Evolutionary conservation across 768 basidiomycete species (phyloP).

Genomic region (Tricholoma sp.): DNA sequence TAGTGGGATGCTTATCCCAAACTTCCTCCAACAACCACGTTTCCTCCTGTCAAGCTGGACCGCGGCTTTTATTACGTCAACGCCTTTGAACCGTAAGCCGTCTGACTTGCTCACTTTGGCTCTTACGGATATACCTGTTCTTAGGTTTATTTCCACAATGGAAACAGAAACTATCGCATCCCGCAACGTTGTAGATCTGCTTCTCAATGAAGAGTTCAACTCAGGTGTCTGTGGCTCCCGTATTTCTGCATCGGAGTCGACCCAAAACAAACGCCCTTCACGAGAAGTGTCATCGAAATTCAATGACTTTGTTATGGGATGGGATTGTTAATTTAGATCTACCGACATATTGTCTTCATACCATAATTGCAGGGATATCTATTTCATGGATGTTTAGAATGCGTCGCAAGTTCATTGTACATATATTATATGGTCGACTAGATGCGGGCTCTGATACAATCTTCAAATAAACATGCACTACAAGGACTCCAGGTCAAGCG

Average conservation of each 20-base stretch:
- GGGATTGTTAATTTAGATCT: constrained; percentile 56
- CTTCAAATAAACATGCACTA: not conserved
- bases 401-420: no score
- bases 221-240: constrained; percentile 61
- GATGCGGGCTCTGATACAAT: no score
- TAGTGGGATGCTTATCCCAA: constrained; percentile 83
- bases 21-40: constrained; percentile 57
- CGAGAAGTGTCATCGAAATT: not conserved
- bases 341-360: not conserved
- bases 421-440: not conserved
- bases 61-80: constrained; percentile 87
- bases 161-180: constrained; percentile 86
- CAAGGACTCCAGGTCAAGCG: constrained; percentile 10
- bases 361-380: not conserved
- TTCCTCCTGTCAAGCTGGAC: constrained; percentile 76
- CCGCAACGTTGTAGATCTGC: constrained; percentile 77
- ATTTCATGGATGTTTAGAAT: constrained; percentile 8
- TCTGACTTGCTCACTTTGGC: constrained; percentile 2
- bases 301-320: constrained; percentile 56
- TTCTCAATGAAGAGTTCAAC: constrained; percentile 69
- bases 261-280: constrained; percentile 3
- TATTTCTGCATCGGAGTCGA: constrained; percentile 17
- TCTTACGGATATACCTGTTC: constrained; percentile 4
- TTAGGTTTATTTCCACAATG: constrained; percentile 86
- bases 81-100: constrained; percentile 79